Percentiles rank a stretch among this genome's conserved stretches.
phyloP scores from a whole-genome alignment of 2,329 filamentous ascomycete species.

The Sarocladium brachiariae region DNA sequence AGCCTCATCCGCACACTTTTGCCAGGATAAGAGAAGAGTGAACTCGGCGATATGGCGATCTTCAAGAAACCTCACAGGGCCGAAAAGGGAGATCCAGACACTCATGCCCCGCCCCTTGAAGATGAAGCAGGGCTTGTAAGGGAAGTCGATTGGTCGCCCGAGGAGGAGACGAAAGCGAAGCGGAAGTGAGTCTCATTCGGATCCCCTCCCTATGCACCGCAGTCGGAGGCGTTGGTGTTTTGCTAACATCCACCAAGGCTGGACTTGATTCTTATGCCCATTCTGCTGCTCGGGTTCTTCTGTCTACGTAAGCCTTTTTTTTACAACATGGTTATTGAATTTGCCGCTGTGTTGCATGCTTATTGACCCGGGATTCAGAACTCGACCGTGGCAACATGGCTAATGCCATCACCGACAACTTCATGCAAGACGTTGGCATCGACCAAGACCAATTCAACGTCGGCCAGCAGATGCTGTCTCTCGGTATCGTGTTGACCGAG shows the following conservation, averaged over 20 bases:
- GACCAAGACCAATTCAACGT: slow-evolving; percentile 40
- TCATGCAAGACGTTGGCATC: slow-evolving; percentile 38
- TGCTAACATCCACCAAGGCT: slow-evolving; percentile 19
- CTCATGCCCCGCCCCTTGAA: slow-evolving; percentile 11
- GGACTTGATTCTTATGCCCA: slow-evolving; percentile 35
- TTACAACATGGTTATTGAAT: too few relatives aligned
- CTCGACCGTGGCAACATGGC: slow-evolving; percentile 29
- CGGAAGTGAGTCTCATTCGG: slow-evolving; percentile 24
- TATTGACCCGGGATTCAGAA: too few relatives aligned
- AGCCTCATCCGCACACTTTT: too few relatives aligned
- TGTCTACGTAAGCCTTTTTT: slow-evolving; percentile 32
- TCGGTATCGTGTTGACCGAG: slow-evolving; percentile 43
- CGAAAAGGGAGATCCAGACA: neutral
- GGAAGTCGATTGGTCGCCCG: slow-evolving; percentile 25
- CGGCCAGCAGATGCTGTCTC: slow-evolving; percentile 37
- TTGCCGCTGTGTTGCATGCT: too few relatives aligned
- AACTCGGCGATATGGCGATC: neutral
- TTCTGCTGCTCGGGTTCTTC: slow-evolving; percentile 35
- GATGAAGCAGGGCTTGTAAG: slow-evolving; percentile 25
- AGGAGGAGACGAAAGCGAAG: slow-evolving; percentile 31
- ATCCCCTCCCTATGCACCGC: too few relatives aligned
- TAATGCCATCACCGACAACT: slow-evolving; percentile 37
- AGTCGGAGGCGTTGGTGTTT: neutral
- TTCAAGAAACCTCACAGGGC: neutral
- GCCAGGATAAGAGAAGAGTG: neutral